A percentile compares a stretch with the other conserved stretches of the same genome.
Evolutionary conservation across 768 basidiomycete genomes (phyloP).

Genomic region (Boletus tomentosulus): DNA sequence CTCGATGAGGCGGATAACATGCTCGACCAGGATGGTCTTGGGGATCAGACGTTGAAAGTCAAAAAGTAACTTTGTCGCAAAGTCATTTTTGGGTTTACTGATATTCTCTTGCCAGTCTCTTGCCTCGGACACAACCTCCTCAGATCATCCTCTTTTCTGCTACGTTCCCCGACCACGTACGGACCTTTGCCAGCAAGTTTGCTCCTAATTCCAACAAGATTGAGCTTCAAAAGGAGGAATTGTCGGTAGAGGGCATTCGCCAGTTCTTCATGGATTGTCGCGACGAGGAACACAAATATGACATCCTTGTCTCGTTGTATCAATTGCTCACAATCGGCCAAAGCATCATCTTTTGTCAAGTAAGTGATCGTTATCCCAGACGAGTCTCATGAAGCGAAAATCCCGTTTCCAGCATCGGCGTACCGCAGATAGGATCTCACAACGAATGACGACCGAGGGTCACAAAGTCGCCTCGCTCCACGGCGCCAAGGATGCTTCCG

Average conservation of each 20-base stretch:
- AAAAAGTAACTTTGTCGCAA: slow-evolving; percentile 67
- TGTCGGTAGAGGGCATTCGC: slow-evolving; percentile 89
- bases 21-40: slow-evolving; percentile 90
- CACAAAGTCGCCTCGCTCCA: slow-evolving; percentile 96
- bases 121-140: slow-evolving; percentile 49
- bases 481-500: slow-evolving; percentile 84
- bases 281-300: slow-evolving; percentile 90
- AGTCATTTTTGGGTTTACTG: slow-evolving; percentile 5
- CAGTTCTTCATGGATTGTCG: slow-evolving; percentile 98
- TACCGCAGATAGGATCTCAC: slow-evolving; percentile 89
- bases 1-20: slow-evolving; percentile 99
- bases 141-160: slow-evolving; percentile 98
- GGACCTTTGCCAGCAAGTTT: slow-evolving; percentile 87
- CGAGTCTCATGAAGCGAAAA: background rate
- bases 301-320: slow-evolving; percentile 89
- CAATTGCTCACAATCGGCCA: slow-evolving; percentile 91
- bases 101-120: slow-evolving; percentile 41
- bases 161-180: slow-evolving; percentile 93
- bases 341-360: slow-evolving; percentile 97
- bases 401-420: slow-evolving; percentile 61
- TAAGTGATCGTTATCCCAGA: slow-evolving; percentile 32
- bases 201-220: slow-evolving; percentile 96
- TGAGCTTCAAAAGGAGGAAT: slow-evolving; percentile 87
- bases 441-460: slow-evolving; percentile 87
- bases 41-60: slow-evolving; percentile 89